Evolutionary conservation across 495 filamentous ascomycete genomes (phyloP).

Genomic region (Penicillium flavigenum): DNA sequence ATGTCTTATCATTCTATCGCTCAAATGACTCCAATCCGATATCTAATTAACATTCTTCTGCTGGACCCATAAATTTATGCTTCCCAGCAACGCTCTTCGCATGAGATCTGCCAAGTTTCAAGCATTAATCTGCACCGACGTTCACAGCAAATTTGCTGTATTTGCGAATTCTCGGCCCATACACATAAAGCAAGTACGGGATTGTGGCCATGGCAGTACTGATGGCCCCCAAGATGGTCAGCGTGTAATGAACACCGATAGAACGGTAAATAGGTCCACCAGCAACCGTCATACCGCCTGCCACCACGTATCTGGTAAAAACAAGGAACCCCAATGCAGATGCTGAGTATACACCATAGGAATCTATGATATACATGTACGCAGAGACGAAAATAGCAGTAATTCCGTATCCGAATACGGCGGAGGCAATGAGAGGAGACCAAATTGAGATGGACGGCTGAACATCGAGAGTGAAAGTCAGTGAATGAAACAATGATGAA

Average conservation of each 20-base stretch:
- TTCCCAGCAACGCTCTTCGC: no score
- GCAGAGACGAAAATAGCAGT: constrained; percentile 45
- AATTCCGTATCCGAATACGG: constrained; percentile 53
- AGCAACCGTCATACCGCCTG: constrained; percentile 46
- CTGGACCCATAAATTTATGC: no score
- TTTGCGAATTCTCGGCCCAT: constrained; percentile 44
- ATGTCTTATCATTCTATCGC: no score
- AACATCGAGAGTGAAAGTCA: neutral
- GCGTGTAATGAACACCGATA: constrained; percentile 51
- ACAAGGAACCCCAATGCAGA: constrained; percentile 46
- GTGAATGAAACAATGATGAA: neutral
- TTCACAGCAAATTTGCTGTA: constrained; percentile 41
- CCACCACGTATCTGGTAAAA: constrained; percentile 46
- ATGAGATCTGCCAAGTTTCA: no score
- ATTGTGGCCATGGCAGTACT: constrained; percentile 45
- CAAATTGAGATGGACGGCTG: constrained; percentile 49
- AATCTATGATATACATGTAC: constrained; percentile 55
- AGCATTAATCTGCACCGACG: neutral
- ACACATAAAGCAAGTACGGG: constrained; percentile 53
- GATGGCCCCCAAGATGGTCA: constrained; percentile 50
- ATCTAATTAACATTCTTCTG: no score
- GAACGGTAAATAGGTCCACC: constrained; percentile 47
- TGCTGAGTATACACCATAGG: constrained; percentile 42
- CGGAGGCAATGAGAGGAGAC: constrained; percentile 48
- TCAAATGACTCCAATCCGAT: no score